These are phyloP conservation scores for Crithidia brevicula DNA, from an alignment of 208 protist species.

Conservation along the genomic window DNA sequence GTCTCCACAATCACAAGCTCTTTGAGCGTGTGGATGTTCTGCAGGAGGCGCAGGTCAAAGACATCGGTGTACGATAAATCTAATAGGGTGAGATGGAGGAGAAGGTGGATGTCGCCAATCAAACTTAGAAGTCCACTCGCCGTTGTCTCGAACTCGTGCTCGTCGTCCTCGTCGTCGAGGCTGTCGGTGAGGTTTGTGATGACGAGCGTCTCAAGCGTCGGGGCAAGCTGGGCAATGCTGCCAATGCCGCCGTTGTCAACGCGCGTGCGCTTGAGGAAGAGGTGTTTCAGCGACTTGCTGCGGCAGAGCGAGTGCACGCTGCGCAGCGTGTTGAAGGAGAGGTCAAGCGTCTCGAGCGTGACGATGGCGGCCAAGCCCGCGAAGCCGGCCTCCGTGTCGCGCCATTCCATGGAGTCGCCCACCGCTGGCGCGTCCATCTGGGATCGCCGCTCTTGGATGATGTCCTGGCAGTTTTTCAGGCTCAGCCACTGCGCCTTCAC, in stretches of 20 bases:
- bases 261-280: slow-evolving; percentile 61
- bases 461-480: slow-evolving; percentile 59
- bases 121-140: slow-evolving; percentile 49
- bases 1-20: slow-evolving; percentile 65
- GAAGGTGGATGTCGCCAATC: slow-evolving; percentile 36
- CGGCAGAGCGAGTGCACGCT: slow-evolving; percentile 59
- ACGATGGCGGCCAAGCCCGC: slow-evolving; percentile 59
- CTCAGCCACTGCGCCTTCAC: slow-evolving; percentile 73
- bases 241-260: slow-evolving; percentile 59
- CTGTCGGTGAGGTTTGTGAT: slow-evolving; percentile 58
- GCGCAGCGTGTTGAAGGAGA: slow-evolving; percentile 66
- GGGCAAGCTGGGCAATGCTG: slow-evolving; percentile 44
- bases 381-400: slow-evolving; percentile 54
- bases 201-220: slow-evolving; percentile 58
- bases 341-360: slow-evolving; percentile 67
- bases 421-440: slow-evolving; percentile 32
- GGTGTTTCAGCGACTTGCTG: slow-evolving; percentile 61
- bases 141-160: slow-evolving; percentile 26
- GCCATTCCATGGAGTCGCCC: slow-evolving; percentile 21
- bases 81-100: slow-evolving; percentile 32
- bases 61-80: slow-evolving; percentile 65
- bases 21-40: slow-evolving; percentile 28
- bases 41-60: slow-evolving; percentile 50
- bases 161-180: slow-evolving; percentile 37
- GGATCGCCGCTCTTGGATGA: slow-evolving; percentile 45